Percentiles rank a stretch among this genome's conserved stretches.
These are phyloP conservation scores for Hibiscus mutabilis DNA, from an alignment of 345 rosid species.

Conservation along the genomic window DNA sequence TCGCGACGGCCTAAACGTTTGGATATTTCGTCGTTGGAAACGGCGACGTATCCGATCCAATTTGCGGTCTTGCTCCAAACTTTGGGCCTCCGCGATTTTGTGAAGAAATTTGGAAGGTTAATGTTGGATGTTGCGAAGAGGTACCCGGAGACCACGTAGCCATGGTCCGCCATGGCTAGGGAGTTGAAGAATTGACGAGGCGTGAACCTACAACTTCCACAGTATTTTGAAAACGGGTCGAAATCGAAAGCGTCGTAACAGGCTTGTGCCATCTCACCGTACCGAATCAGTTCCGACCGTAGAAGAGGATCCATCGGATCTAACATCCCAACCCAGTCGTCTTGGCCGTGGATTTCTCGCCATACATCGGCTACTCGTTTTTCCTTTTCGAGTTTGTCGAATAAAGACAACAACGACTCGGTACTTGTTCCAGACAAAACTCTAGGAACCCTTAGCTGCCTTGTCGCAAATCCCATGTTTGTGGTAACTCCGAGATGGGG, in stretches of 20 bases:
- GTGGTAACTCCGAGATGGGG: background rate
- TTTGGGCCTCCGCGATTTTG: constrained; percentile 70
- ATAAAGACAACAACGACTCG: constrained; percentile 28
- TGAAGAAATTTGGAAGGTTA: constrained; percentile 73
- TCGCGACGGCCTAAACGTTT: constrained; percentile 66
- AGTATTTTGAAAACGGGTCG: constrained; percentile 69
- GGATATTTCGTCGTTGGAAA: constrained; percentile 47
- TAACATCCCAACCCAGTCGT: constrained; percentile 63
- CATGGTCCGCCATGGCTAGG: constrained; percentile 36
- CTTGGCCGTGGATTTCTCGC: constrained; percentile 71
- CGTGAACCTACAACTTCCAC: constrained; percentile 62
- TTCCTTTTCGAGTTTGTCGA: constrained; percentile 27
- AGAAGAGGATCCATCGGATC: constrained; percentile 71
- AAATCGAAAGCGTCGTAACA: constrained; percentile 80
- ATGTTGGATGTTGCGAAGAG: constrained; percentile 68
- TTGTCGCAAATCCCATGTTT: constrained; percentile 2
- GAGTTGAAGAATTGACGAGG: constrained; percentile 46
- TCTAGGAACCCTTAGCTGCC: constrained; percentile 1
- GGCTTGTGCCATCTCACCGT: constrained; percentile 92
- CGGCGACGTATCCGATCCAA: constrained; percentile 88
- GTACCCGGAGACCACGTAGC: constrained; percentile 57
- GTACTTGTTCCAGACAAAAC: constrained; percentile 23
- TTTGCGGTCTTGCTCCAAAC: constrained; percentile 78
- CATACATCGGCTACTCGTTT: constrained; percentile 37
- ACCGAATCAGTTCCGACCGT: constrained; percentile 67